Conservation (phyloP, 805 yeast species). For the Jamesozyma lodderae region DNA sequence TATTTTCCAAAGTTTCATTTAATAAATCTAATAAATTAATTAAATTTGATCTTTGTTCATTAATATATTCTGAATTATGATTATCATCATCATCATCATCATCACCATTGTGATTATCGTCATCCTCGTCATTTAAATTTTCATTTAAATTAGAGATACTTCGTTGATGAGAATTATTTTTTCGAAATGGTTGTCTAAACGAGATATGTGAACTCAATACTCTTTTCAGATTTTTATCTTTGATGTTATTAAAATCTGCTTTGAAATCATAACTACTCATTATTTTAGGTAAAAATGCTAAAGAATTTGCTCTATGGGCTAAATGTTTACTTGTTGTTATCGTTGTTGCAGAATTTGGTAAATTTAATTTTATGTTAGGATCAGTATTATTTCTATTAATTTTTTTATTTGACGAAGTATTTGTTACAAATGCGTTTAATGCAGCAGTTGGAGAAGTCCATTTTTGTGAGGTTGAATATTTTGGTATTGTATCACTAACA, state of each 20-base stretch:
- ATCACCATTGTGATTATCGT: not conserved
- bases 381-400: constrained; percentile 3
- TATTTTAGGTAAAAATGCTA: constrained; percentile 14
- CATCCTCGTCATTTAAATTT: not conserved
- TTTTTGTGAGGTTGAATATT: constrained; percentile 5
- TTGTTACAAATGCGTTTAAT: constrained; percentile 24
- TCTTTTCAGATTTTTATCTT: not conserved
- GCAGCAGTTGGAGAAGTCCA: constrained; percentile 20
- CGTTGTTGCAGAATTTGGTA: not conserved
- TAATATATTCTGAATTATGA: constrained; percentile 10
- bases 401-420: constrained; percentile 8
- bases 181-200: constrained; percentile 3
- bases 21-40: constrained; percentile 22
- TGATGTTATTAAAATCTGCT: not conserved
- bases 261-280: constrained; percentile 3
- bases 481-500: constrained; percentile 2
- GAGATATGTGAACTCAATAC: constrained; percentile 1
- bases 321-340: not conserved
- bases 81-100: not conserved
- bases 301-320: constrained; percentile 16
- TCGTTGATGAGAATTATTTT: too few species aligned
- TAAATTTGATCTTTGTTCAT: constrained; percentile 24
- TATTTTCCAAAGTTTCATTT: constrained; percentile 28
- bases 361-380: not conserved
- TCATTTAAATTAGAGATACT: too few species aligned